Percentiles rank a stretch among this genome's conserved stretches.
Evolutionary conservation across 495 filamentous ascomycete species (phyloP).

Genomic region (Bacidia gigantensis): DNA sequence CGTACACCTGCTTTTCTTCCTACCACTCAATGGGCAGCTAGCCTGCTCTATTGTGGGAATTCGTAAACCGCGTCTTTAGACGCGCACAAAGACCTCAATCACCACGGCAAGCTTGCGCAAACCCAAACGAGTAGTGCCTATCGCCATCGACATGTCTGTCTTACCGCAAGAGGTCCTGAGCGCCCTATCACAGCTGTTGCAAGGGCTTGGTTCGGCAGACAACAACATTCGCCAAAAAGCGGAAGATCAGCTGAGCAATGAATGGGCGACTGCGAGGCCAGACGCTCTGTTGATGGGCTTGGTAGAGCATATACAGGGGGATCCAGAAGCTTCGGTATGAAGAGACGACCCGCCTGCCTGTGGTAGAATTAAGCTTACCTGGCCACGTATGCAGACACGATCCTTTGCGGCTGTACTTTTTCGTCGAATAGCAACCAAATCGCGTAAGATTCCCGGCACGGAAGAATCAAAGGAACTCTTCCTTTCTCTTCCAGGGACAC

Average conservation of each 20-base stretch:
- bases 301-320: conserved; percentile 73
- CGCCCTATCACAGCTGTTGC: conserved; percentile 72
- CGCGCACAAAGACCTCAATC: background rate
- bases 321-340: conserved; percentile 45
- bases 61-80: background rate
- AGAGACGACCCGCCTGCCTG: background rate
- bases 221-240: conserved; percentile 72
- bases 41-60: background rate
- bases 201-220: conserved; percentile 78
- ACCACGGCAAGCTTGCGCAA: background rate
- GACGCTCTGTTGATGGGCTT: conserved; percentile 85
- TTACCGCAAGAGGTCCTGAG: conserved; percentile 67
- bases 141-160: conserved; percentile 54
- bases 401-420: conserved; percentile 91
- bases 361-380: background rate
- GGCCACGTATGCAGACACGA: conserved; percentile 43
- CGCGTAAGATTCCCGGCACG: conserved; percentile 57
- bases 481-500: conserved; percentile 52
- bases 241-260: conserved; percentile 76
- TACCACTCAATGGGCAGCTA: background rate
- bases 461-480: conserved; percentile 70
- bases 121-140: background rate
- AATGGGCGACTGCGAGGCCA: conserved; percentile 70
- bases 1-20: too few relatives aligned
- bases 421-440: conserved; percentile 79